Evolutionary conservation across 345 rosid genomes (phyloP).

Genomic region (Moricandia moricandioides): DNA sequence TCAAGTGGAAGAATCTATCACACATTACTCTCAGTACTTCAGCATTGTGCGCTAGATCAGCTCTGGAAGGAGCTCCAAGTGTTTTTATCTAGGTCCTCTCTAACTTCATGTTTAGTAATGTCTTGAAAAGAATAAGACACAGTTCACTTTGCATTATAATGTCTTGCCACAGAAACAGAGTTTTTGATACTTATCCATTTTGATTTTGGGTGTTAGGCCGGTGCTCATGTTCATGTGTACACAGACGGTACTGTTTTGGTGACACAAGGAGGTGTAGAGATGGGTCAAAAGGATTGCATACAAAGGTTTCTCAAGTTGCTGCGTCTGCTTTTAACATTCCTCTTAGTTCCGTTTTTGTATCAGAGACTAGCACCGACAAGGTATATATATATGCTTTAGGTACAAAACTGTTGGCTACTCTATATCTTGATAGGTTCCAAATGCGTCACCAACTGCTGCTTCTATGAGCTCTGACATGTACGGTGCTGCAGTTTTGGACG

Average conservation of each 20-base stretch:
- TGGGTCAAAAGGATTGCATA: conserved; percentile 99
- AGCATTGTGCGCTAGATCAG: too few relatives aligned
- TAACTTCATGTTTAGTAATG: too few relatives aligned
- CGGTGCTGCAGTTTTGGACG: conserved; percentile 93
- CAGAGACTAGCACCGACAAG: conserved; percentile 98
- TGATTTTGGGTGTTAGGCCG: conserved; percentile 53
- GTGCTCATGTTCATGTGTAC: conserved; percentile 91
- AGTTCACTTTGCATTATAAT: not conserved
- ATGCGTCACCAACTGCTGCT: conserved; percentile 93
- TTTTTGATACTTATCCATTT: not conserved
- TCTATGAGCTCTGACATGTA: conserved; percentile 98
- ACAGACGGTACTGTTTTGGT: conserved; percentile 97
- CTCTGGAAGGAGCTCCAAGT: too few relatives aligned
- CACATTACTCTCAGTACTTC: too few relatives aligned
- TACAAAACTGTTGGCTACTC: not conserved
- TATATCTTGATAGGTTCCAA: conserved; percentile 62
- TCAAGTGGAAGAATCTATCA: too few relatives aligned
- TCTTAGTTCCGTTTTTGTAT: conserved; percentile 76
- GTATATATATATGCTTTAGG: too few relatives aligned
- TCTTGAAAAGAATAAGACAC: too few relatives aligned
- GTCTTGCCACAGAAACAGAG: not conserved
- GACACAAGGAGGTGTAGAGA: conserved; percentile 96
- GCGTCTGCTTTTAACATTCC: conserved; percentile 86
- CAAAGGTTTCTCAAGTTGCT: conserved; percentile 94
- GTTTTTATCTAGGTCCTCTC: too few relatives aligned